Conservation (phyloP, 2,329 filamentous ascomycete species). For the Diaporthe eres region DNA sequence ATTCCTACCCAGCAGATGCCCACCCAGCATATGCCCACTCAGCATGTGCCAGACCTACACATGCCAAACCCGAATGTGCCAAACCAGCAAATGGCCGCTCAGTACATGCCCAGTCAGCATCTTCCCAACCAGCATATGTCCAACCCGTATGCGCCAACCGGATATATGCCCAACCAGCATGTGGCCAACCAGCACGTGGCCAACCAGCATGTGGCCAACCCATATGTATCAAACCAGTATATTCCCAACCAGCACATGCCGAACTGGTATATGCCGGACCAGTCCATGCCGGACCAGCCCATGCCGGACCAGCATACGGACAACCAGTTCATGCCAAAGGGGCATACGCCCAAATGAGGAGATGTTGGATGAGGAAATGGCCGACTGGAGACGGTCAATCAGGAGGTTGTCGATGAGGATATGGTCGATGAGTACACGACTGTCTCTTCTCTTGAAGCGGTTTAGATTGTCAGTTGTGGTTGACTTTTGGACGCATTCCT, state of each 20-base stretch:
- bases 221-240: background rate
- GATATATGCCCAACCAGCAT: background rate
- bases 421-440: background rate
- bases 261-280: too few species aligned
- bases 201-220: background rate
- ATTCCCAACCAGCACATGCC: background rate
- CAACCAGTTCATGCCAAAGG: background rate
- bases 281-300: background rate
- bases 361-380: background rate
- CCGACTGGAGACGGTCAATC: background rate
- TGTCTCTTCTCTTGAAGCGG: background rate
- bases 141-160: too few species aligned
- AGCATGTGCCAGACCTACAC: too few species aligned
- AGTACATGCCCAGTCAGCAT: too few species aligned
- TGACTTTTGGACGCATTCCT: background rate
- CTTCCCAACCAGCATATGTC: too few species aligned
- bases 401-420: background rate
- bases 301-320: background rate
- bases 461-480: background rate
- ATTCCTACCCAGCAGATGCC: background rate
- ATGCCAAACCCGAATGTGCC: too few species aligned
- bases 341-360: background rate
- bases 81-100: background rate
- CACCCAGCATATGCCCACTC: background rate
- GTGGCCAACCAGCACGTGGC: background rate